A percentile compares a stretch with the other conserved stretches of the same genome.
Evolutionary conservation across 352 stramenopile species (phyloP).

Genomic region (Phytophthora nicotianae): DNA sequence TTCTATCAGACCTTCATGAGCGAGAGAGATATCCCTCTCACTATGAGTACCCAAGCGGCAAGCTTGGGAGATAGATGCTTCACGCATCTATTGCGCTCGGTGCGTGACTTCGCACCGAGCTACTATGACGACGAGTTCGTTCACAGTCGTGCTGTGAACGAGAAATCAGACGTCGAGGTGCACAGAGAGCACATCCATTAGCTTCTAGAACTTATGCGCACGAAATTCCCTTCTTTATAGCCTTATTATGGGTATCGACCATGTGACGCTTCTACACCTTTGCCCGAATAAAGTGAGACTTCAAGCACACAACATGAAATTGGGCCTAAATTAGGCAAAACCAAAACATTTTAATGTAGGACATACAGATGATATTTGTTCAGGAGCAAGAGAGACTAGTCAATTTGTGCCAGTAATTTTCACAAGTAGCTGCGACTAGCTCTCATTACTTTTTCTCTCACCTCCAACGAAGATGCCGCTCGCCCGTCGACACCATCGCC

Average conservation of each 20-base stretch:
- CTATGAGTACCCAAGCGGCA: no score
- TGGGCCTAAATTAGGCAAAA: not conserved
- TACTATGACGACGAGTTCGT: not conserved
- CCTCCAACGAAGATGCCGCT: not conserved
- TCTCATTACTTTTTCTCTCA: not conserved
- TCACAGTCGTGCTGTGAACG: not conserved
- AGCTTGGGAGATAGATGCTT: not conserved
- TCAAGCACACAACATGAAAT: not conserved
- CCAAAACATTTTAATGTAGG: not conserved
- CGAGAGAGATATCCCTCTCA: no score
- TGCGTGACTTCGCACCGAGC: not conserved
- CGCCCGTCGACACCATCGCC: no score
- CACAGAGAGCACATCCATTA: not conserved
- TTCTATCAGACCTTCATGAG: no score
- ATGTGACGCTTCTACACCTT: not conserved
- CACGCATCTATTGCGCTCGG: not conserved
- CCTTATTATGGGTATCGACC: no score
- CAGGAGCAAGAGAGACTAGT: not conserved
- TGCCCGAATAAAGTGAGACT: not conserved
- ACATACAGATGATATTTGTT: not conserved
- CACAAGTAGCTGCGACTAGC: no score
- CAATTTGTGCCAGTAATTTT: not conserved
- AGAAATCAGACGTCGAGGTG: not conserved
- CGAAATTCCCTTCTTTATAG: no score
- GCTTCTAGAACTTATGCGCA: no score